Evolutionary conservation across 208 protist species (phyloP).

Genomic region (Leptomonas pyrrhocoris): DNA sequence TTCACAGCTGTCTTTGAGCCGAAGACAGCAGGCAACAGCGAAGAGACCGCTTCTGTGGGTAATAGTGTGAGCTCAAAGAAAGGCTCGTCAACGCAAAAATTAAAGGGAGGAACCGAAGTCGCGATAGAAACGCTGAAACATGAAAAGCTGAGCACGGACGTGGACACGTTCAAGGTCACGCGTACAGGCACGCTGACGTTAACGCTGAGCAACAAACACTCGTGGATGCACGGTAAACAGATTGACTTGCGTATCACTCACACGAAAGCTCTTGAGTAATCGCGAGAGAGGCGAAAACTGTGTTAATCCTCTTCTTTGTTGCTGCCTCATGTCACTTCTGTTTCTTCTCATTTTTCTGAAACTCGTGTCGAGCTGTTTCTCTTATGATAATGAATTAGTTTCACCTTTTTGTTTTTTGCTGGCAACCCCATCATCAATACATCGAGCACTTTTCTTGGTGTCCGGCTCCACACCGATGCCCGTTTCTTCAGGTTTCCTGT

Average conservation of each 20-base stretch:
- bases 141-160: constrained; percentile 28
- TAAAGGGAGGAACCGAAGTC: neutral
- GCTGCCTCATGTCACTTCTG: too few relatives aligned
- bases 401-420: too few relatives aligned
- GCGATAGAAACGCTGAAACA: constrained; percentile 22
- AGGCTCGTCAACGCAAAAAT: neutral
- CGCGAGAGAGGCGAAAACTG: too few relatives aligned
- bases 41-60: neutral
- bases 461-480: too few relatives aligned
- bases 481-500: too few relatives aligned
- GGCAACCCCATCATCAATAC: too few relatives aligned
- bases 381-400: too few relatives aligned
- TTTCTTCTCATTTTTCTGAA: too few relatives aligned
- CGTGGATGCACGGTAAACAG: constrained; percentile 49
- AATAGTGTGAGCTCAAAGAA: neutral
- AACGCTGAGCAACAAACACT: constrained; percentile 51
- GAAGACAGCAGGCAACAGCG: neutral
- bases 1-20: constrained; percentile 37
- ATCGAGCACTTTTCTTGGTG: too few relatives aligned
- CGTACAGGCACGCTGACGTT: constrained; percentile 35
- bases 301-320: too few relatives aligned
- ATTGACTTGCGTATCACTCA: constrained; percentile 33
- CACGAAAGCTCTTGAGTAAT: constrained; percentile 1
- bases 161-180: constrained; percentile 33
- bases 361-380: too few relatives aligned